Base-by-base conservation (phyloP, 257 asterid genomes). In the Gentiana macrophylla region DNA sequence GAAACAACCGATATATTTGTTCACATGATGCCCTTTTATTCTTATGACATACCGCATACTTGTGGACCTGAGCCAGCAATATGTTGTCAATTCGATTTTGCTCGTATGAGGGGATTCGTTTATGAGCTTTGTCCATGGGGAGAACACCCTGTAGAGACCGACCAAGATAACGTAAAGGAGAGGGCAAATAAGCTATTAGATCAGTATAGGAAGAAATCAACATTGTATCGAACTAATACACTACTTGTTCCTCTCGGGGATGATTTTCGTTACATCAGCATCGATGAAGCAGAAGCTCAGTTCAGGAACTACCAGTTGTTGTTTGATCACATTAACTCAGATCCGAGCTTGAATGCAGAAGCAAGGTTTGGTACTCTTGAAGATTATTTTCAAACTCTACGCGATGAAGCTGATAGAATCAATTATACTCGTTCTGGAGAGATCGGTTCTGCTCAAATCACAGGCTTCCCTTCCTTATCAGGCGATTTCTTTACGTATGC, bases 1-100 rank as follows among this genome's bases (percentile, higher is more conserved):
- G 99, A 92, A 77, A 74, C 94, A 62, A 92, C 99, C 54, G 99
- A 92, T 76, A 88, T 92, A 48, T 92, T 92, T 73, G 99, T 88
- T 65, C 99, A 92, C 84, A 92, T 88, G 98, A 92, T 92, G 97
- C 99, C 99, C 15, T 92, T 92, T 72, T 88, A 88, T 79, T 85
- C 97, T 50, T 92, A 92, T 62, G 97, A 92, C 70, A 74, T 92
- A 63, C 99, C 99, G 37, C 99, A 92, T 66, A 92, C 99, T n/a
- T 92, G 99, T 67, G 99, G 99, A 67, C 97, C 99, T 2, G 99
- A 92, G 79, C 97, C 99, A 46, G 97, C 99, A 60, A 68, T 85
- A 69, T 92, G 99, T 70, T 92, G 99, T 74, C 99, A 92, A 75
- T 92, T 92, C 66, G 99, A 92, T 76, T 92, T 92, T 69, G 99